A percentile compares a stretch with the other conserved stretches of the same genome.
Evolutionary conservation across 305 asterid species (phyloP).

Genomic region (Withania somnifera): DNA sequence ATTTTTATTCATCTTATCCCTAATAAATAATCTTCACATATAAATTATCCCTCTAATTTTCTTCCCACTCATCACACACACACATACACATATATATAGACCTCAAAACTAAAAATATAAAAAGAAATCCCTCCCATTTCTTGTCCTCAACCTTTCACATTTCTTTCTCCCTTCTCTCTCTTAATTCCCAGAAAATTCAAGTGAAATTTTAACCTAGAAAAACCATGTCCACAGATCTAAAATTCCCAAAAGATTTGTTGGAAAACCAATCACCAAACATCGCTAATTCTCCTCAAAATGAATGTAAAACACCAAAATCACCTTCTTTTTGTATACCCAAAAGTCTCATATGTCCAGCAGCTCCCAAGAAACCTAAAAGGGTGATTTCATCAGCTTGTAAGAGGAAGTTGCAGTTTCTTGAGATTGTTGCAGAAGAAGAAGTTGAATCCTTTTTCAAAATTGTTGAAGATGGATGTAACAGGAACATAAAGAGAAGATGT

Average conservation of each 20-base stretch:
- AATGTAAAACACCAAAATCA: constrained; percentile 53
- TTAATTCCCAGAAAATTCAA: no score
- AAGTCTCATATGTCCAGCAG: constrained; percentile 46
- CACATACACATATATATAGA: not conserved
- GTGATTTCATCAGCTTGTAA: constrained; percentile 26
- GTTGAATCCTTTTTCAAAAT: constrained; percentile 39
- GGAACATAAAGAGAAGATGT: constrained; percentile 19
- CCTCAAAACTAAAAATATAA: not conserved
- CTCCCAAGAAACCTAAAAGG: constrained; percentile 46
- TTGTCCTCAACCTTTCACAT: not conserved
- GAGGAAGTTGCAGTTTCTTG: constrained; percentile 40
- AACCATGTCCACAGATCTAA: not conserved
- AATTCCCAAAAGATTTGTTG: not conserved
- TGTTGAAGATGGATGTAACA: constrained; percentile 14
- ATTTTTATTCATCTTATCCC: not conserved
- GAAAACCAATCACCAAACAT: not conserved
- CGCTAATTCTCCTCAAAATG: constrained; percentile 3
- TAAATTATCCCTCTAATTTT: not conserved
- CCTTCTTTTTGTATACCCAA: constrained; percentile 44
- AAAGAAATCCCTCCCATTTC: not conserved
- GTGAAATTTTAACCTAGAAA: not conserved
- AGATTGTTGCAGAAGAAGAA: constrained; percentile 32
- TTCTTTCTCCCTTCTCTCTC: not conserved
- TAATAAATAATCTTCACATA: no score
- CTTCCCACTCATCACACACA: not conserved